Conservation (phyloP, 768 basidiomycete species). For the Pulveroboletus sp. region DNA sequence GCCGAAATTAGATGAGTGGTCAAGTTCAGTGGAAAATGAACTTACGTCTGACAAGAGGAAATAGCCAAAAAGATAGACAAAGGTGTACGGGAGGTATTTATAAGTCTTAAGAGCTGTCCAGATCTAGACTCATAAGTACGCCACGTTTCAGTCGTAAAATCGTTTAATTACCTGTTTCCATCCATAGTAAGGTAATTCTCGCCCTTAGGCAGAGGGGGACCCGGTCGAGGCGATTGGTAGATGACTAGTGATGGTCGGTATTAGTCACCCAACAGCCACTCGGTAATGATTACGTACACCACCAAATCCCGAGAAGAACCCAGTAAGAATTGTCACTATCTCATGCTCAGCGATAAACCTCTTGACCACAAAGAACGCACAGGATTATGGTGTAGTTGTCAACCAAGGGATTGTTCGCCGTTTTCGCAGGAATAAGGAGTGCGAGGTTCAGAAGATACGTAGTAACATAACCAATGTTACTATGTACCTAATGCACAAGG, state of each 20-base stretch:
- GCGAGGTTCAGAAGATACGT: slow-evolving; percentile 67
- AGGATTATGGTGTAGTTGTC: slow-evolving; percentile 74
- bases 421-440: slow-evolving; percentile 56
- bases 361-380: slow-evolving; percentile 38
- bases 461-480: slow-evolving; percentile 72
- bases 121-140: slow-evolving; percentile 44
- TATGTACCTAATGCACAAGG: slow-evolving; percentile 52
- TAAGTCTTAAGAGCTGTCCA: slow-evolving; percentile 76
- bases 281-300: slow-evolving; percentile 56
- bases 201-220: slow-evolving; percentile 73
- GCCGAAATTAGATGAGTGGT: no score
- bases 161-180: slow-evolving; percentile 66
- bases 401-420: slow-evolving; percentile 51
- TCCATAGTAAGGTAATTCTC: slow-evolving; percentile 79
- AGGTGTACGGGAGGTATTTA: slow-evolving; percentile 77
- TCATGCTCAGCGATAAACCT: not conserved
- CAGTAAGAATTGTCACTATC: slow-evolving; percentile 67
- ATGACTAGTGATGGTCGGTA: slow-evolving; percentile 55
- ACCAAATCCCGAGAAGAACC: slow-evolving; percentile 83
- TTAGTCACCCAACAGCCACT: not conserved
- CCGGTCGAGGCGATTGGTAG: slow-evolving; percentile 82
- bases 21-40: slow-evolving; percentile 4
- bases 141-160: not conserved
- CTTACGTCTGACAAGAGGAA: slow-evolving; percentile 78
- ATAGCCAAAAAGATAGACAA: slow-evolving; percentile 72